These are phyloP conservation scores for Bombardia bombarda DNA, from an alignment of 495 filamentous ascomycete species.

Conservation along the genomic window DNA sequence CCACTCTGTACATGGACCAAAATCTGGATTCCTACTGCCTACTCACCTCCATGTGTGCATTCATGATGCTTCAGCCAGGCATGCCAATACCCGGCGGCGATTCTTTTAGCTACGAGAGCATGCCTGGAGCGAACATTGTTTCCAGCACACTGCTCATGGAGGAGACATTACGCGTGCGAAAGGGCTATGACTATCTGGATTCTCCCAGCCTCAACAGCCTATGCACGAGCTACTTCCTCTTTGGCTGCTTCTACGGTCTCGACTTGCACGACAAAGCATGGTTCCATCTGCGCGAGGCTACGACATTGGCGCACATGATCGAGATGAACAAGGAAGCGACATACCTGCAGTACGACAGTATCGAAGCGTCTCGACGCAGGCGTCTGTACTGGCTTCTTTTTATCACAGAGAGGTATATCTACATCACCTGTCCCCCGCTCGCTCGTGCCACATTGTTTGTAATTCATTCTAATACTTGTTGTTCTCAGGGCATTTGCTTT, in stretches of 20 bases:
- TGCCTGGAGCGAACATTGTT: conserved; percentile 45
- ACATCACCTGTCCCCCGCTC: too few species aligned
- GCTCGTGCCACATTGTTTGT: too few species aligned
- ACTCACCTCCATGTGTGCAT: conserved; percentile 69
- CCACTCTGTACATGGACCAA: conserved; percentile 54
- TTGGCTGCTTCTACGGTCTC: conserved; percentile 65
- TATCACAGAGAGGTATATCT: conserved; percentile 56
- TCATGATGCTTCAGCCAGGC: conserved; percentile 77
- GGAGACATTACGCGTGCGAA: conserved; percentile 67
- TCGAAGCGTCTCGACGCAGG: conserved; percentile 47
- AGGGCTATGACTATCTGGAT: conserved; percentile 66
- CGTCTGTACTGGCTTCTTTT: conserved; percentile 68
- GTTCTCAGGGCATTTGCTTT: conserved; percentile 58
- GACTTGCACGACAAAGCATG: conserved; percentile 65
- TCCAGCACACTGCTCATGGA: conserved; percentile 59
- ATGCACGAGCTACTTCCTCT: conserved; percentile 74
- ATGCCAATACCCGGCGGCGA: conserved; percentile 52
- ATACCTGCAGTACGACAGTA: conserved; percentile 46
- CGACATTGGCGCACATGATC: conserved; percentile 49
- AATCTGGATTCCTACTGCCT: conserved; percentile 73
- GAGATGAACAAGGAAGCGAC: conserved; percentile 56
- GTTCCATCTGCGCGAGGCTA: conserved; percentile 65
- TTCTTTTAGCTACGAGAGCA: conserved; percentile 42
- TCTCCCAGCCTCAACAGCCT: conserved; percentile 58
- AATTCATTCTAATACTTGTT: neutral